Conservation (phyloP, 768 basidiomycete genomes). For the Gloeophyllum trabeum region DNA sequence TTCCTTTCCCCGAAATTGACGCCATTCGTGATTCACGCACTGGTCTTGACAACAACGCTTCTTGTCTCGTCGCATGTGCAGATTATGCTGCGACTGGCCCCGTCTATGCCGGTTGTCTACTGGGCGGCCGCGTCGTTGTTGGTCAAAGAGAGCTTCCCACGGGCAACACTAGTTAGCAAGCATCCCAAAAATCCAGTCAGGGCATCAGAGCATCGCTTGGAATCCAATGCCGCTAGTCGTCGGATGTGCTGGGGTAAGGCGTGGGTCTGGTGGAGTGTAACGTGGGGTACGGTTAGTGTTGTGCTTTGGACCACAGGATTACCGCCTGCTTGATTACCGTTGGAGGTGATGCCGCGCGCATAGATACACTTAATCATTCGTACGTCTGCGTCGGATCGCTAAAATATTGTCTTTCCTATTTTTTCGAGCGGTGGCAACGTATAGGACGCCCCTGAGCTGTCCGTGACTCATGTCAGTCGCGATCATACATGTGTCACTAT, state of each 20-base stretch:
- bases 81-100: constrained; percentile 69
- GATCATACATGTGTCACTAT: too few species aligned
- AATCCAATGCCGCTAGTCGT: neutral
- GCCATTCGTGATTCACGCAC: constrained; percentile 69
- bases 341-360: too few species aligned
- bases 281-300: constrained; percentile 64
- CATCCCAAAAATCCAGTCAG: neutral
- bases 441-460: too few species aligned
- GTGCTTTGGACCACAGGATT: constrained; percentile 79
- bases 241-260: constrained; percentile 26
- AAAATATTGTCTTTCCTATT: too few species aligned
- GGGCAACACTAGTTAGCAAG: neutral
- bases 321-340: constrained; percentile 91
- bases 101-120: constrained; percentile 69
- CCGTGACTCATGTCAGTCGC: too few species aligned
- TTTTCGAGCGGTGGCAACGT: too few species aligned
- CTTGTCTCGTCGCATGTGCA: constrained; percentile 80
- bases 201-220: neutral
- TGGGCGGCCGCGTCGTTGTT: constrained; percentile 78
- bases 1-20: constrained; percentile 33
- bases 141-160: constrained; percentile 19
- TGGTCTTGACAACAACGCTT: constrained; percentile 48
- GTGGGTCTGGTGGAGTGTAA: constrained; percentile 71
- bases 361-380: too few species aligned
- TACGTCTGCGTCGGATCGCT: too few species aligned